Conservation (phyloP, 176 grass and related monocot species). For the Avena insularis region DNA sequence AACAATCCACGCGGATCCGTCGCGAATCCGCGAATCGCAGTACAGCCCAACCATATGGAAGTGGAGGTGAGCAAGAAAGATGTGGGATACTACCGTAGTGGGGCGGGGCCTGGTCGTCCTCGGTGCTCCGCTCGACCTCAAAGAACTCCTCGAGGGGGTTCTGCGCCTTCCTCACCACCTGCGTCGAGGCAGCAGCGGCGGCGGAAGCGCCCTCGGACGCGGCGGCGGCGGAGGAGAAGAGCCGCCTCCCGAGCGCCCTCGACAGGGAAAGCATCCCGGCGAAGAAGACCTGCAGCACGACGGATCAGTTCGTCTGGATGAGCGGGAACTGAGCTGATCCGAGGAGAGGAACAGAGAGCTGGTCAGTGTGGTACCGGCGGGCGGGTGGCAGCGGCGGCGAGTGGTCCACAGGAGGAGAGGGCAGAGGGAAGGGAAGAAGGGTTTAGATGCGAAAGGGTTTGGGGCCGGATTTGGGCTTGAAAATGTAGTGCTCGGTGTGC, state of each 20-base stretch:
- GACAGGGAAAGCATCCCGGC: constrained; percentile 67
- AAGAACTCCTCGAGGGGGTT: constrained; percentile 97
- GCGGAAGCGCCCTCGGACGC: constrained; percentile 55
- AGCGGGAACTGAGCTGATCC: neutral
- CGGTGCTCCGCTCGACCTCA: constrained; percentile 75
- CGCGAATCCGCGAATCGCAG: neutral
- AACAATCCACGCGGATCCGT: neutral
- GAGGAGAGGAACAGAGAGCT: neutral
- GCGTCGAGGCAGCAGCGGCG: constrained; percentile 30
- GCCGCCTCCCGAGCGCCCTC: constrained; percentile 58
- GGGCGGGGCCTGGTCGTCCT: constrained; percentile 72
- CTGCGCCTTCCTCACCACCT: constrained; percentile 52
- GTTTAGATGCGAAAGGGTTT: constrained; percentile 42
- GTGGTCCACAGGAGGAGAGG: constrained; percentile 17
- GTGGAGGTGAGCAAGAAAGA: neutral
- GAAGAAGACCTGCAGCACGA: neutral
- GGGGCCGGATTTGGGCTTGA: neutral
- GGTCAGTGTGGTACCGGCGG: neutral
- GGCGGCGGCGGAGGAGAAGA: constrained; percentile 49
- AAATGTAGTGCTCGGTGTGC: neutral
- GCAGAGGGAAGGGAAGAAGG: neutral
- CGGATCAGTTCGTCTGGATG: neutral
- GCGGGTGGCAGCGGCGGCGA: constrained; percentile 41
- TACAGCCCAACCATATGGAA: neutral
- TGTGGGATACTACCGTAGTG: constrained; percentile 60